Evolutionary conservation across 495 filamentous ascomycete species (phyloP).

Genomic region (Choiromyces venosus): DNA sequence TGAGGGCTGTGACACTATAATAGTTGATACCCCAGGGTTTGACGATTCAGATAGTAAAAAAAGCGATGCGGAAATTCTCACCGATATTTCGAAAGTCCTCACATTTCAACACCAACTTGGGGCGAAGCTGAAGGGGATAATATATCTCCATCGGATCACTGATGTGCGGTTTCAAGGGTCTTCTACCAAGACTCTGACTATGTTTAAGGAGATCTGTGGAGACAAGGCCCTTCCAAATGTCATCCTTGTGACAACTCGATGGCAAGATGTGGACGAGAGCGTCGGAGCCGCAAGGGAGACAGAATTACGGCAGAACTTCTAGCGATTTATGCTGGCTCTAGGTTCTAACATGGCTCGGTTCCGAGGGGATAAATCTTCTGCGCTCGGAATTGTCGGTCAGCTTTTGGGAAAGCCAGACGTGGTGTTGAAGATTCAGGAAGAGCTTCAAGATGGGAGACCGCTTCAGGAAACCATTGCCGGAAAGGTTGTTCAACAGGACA

Average conservation of each 20-base stretch:
- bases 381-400: slow-evolving; percentile 34
- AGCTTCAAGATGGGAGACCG: slow-evolving; percentile 36
- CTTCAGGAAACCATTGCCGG: slow-evolving; percentile 40
- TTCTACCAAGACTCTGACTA: slow-evolving; percentile 34
- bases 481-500: no score
- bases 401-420: slow-evolving; percentile 33
- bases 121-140: slow-evolving; percentile 41
- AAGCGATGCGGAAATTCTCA: slow-evolving; percentile 45
- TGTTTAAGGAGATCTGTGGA: slow-evolving; percentile 45
- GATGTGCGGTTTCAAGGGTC: slow-evolving; percentile 41
- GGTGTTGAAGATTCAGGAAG: slow-evolving; percentile 39
- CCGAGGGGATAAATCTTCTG: slow-evolving; percentile 35
- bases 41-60: slow-evolving; percentile 46
- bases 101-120: slow-evolving; percentile 34
- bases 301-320: no score
- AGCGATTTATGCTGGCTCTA: no score
- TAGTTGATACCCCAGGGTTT: slow-evolving; percentile 50
- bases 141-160: slow-evolving; percentile 46
- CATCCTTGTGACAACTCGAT: slow-evolving; percentile 46
- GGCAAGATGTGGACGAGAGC: slow-evolving; percentile 37
- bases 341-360: slow-evolving; percentile 38
- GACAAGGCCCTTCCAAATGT: slow-evolving; percentile 41
- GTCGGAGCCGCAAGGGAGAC: no score
- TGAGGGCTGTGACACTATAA: slow-evolving; percentile 28
- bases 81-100: slow-evolving; percentile 44